phyloP scores from a whole-genome alignment of 1,139 yeast species.

The Lodderomyces jiufengensis region DNA sequence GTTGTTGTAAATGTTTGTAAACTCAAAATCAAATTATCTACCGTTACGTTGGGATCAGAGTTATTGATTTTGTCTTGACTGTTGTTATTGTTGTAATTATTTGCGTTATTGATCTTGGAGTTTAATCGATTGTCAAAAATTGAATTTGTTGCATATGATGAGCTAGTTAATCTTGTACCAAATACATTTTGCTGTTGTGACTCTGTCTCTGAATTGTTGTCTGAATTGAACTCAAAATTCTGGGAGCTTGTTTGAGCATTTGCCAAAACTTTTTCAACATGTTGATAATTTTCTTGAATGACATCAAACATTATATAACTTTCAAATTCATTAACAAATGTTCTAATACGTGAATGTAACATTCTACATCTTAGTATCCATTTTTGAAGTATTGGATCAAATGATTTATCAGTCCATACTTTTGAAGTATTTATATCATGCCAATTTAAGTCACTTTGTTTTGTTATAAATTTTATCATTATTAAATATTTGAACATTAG shows the following conservation, averaged over 20 bases:
- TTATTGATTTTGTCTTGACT: slow-evolving; percentile 3
- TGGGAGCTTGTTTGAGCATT: slow-evolving; percentile 16
- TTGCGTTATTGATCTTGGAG: not conserved
- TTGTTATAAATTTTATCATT: slow-evolving; percentile 59
- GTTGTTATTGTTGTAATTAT: slow-evolving; percentile 1
- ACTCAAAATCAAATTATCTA: slow-evolving; percentile 47
- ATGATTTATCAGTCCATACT: slow-evolving; percentile 59
- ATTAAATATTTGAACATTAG: slow-evolving; percentile 70
- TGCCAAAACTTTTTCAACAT: slow-evolving; percentile 28
- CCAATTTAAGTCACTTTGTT: slow-evolving; percentile 67
- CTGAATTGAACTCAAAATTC: slow-evolving; percentile 6
- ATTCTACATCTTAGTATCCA: slow-evolving; percentile 60
- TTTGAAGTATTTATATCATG: slow-evolving; percentile 61
- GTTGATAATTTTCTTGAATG: slow-evolving; percentile 52
- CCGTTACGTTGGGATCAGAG: slow-evolving; percentile 26
- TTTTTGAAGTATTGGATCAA: slow-evolving; percentile 38
- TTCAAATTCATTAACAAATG: slow-evolving; percentile 54
- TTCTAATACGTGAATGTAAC: slow-evolving; percentile 60
- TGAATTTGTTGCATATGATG: slow-evolving; percentile 13
- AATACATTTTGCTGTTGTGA: too few species aligned
- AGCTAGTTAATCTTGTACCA: too few species aligned
- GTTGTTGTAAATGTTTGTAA: slow-evolving; percentile 63
- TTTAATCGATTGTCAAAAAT: slow-evolving; percentile 30
- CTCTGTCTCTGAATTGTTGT: slow-evolving; percentile 7
- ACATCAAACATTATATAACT: slow-evolving; percentile 60